Base-by-base conservation (phyloP, 108 stramenopile genomes). In the Skeletonema potamos region DNA sequence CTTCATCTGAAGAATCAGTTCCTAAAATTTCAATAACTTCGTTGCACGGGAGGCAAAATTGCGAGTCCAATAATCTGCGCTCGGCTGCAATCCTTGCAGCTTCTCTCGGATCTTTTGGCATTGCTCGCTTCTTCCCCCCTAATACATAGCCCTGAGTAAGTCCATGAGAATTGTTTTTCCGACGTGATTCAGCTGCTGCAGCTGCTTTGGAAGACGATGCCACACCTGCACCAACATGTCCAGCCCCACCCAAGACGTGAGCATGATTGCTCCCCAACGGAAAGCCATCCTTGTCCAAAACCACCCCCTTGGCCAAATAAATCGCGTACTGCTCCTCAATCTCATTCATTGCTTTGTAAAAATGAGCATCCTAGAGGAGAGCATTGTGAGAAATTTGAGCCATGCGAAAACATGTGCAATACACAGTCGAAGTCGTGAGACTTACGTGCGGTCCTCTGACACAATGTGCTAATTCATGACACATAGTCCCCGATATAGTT, bases 261-360 rank as follows among this genome's bases (percentile, higher is more conserved):
- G 69, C 28, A 18, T 36, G 13, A 22, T 44, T 27, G 10, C 33
- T 66, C 2, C 62, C 65, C 58, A 83, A 66, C 1, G 80, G 76
- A 70, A 86, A 86, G 7, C 82, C 79, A 17, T 75, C 26, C 33
- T 67, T 58, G 61, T 82, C 76, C 27, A 77, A 39, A 15, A 81
- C 76, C 17, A 74, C 68, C 17, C 87, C 78, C 39, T 41, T 68
- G 4, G 75, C 58, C 62, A 87, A 60, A 51, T 78, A 80, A 32
- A 58, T 36, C 0, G 76, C 79, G 77, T 87, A 86, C 72, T 91
- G 82, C 54, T 86, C 87, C 30, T 84, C 78, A 41, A 94, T 91
- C 68, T 92, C 91, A 44, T 92, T 88, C 93, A 94, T 94, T 8
- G 89, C 74, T 39, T 86, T 73, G 56, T 88, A 92, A 83, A 94